Evolutionary conservation across 129 eudicot species (phyloP), one percentile per base, ranked within the genome.

Genomic region (Chrysanthemum seticuspe): DNA sequence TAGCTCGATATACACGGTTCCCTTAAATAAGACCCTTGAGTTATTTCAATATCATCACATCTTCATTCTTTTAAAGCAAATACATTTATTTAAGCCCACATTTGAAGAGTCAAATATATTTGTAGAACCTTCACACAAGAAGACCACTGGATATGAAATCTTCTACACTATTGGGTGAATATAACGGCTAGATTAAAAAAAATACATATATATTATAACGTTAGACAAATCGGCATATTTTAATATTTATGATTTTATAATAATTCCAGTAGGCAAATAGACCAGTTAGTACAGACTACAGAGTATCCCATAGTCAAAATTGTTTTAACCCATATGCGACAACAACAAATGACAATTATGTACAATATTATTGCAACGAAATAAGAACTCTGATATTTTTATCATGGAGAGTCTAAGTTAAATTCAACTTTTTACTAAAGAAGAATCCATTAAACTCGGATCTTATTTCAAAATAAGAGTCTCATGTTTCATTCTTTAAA

Each of bases 311-410:
- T 44, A 19, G 47, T 47, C 56, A 45, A 12, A 23, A 60, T 3
- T 12, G 48, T 44, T 31, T 72, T 58, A 40, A 72, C 31, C 31
- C 19, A 55, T 52, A 31, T 31, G 48, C 40, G 68, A 63, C 27
- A 58, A 21, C 65, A 4, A 6, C 6, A 11, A 25, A 10, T 61
- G 66, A 27, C 10, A 27, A 61, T 25, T 61, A 34, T 12, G 3
- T 56, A 34, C 6, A 5, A 34, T 34, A 5, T 5, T 34, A 34
- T 34, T 34, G 44, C 44, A 34, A 34, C 0, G 44, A 34, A 34
- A 5, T 34, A 34, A 34, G 44, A 6, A 16, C 6, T 34, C 15
- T 16, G 3, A 18, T 0, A 2, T 56, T 56, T 18, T 56, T 10
- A 10, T 60, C 34, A 6, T 60, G 2, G n/a, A 12, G 47, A 67